These are phyloP conservation scores for Tephrocybe sp. DNA, from an alignment of 768 basidiomycete genomes.

Conservation along the genomic window DNA sequence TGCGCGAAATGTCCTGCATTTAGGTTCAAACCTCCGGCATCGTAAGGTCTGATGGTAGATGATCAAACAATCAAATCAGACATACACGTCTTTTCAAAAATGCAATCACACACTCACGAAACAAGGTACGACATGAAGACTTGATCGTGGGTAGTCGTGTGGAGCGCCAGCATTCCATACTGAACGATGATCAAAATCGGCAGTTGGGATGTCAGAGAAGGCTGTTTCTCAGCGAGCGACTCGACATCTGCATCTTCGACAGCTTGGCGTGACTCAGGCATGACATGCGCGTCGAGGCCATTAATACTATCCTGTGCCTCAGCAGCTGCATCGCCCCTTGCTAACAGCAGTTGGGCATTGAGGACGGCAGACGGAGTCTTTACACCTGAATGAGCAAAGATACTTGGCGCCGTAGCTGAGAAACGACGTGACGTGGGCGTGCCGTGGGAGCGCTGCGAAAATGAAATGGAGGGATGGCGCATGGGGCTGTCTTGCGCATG, in stretches of 20 bases:
- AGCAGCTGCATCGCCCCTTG: constrained; percentile 39
- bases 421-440: constrained; percentile 47
- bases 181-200: constrained; percentile 86
- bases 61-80: constrained; percentile 6
- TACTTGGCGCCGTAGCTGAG: constrained; percentile 62
- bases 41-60: constrained; percentile 57
- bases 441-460: constrained; percentile 31
- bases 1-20: constrained; percentile 91
- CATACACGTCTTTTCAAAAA: background rate
- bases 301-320: constrained; percentile 27
- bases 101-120: constrained; percentile 49
- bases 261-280: constrained; percentile 43
- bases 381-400: constrained; percentile 84
- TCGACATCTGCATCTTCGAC: constrained; percentile 30
- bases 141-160: constrained; percentile 89
- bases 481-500: constrained; percentile 24
- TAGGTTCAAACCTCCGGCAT: constrained; percentile 86
- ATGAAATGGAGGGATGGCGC: constrained; percentile 32
- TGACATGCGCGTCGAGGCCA: constrained; percentile 47
- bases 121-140: constrained; percentile 90
- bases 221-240: constrained; percentile 48
- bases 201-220: constrained; percentile 68
- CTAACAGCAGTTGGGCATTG: constrained; percentile 65
- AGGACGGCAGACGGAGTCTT: constrained; percentile 72
- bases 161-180: constrained; percentile 86